phyloP scores from a whole-genome alignment of 2,329 filamentous ascomycete genomes.

The Penicillium sp. region DNA sequence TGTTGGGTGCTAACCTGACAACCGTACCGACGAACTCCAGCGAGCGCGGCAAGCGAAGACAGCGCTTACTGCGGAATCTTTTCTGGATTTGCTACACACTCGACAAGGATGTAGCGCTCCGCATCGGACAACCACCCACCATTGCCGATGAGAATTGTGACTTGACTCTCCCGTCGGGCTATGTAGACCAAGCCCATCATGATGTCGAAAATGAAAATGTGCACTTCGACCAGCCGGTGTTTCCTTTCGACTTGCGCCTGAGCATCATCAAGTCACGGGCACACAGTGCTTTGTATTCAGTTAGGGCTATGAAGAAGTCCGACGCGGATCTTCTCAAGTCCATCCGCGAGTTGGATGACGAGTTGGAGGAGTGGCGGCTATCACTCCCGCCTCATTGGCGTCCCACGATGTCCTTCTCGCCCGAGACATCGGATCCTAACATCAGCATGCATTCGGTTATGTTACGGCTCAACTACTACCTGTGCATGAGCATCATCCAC shows the following conservation, averaged over 20 bases:
- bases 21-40: conserved; percentile 16
- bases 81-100: conserved; percentile 58
- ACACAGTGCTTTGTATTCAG: conserved; percentile 51
- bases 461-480: conserved; percentile 56
- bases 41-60: conserved; percentile 17
- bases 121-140: conserved; percentile 53
- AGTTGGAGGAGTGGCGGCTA: conserved; percentile 55
- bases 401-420: conserved; percentile 49
- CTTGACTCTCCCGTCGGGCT: conserved; percentile 48
- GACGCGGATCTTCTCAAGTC: conserved; percentile 56
- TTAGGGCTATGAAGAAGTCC: conserved; percentile 48
- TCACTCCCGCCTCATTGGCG: conserved; percentile 48
- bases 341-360: conserved; percentile 58
- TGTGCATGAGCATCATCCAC: conserved; percentile 57
- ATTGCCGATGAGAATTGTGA: conserved; percentile 55
- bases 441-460: conserved; percentile 50
- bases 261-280: conserved; percentile 54
- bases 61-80: conserved; percentile 38
- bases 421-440: conserved; percentile 32
- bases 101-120: conserved; percentile 57
- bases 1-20: conserved; percentile 47
- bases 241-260: conserved; percentile 52
- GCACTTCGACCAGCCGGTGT: conserved; percentile 28
- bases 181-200: conserved; percentile 32
- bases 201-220: conserved; percentile 22